Percentiles rank a stretch among this genome's conserved stretches.
Evolutionary conservation across 2,329 filamentous ascomycete genomes (phyloP).

Genomic region (Venturia nashicola): DNA sequence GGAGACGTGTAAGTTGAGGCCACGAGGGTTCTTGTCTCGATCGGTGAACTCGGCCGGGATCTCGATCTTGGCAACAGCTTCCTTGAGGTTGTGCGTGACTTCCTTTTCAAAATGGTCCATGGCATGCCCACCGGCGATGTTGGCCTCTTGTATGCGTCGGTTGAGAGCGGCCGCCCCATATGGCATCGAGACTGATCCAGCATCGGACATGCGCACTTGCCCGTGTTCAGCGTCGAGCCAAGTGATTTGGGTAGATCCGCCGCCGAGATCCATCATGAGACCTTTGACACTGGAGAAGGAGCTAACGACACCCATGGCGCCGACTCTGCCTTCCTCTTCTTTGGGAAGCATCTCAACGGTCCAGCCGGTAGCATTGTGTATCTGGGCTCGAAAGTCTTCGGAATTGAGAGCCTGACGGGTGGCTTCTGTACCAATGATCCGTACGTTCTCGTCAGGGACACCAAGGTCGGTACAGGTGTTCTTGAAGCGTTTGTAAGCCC

Average conservation of each 20-base stretch:
- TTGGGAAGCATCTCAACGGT: conserved; percentile 62
- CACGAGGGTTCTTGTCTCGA: conserved; percentile 30
- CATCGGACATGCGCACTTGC: conserved; percentile 36
- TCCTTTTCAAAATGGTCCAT: conserved; percentile 23
- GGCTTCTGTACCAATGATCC: conserved; percentile 77
- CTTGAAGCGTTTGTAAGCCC: conserved; percentile 58
- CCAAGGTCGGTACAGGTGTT: conserved; percentile 56
- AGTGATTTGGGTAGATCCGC: conserved; percentile 58
- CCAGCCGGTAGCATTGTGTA: conserved; percentile 53
- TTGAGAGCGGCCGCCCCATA: conserved; percentile 58
- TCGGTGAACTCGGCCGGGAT: conserved; percentile 42
- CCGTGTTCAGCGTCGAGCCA: conserved; percentile 47
- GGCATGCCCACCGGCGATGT: conserved; percentile 19
- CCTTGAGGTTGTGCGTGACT: conserved; percentile 45
- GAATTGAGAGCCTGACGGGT: conserved; percentile 72
- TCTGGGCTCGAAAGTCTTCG: conserved; percentile 51
- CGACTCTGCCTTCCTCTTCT: conserved; percentile 69
- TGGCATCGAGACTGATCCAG: conserved; percentile 52
- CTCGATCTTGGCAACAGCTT: conserved; percentile 45
- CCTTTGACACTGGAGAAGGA: conserved; percentile 59
- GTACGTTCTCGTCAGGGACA: conserved; percentile 53
- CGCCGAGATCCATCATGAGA: conserved; percentile 77
- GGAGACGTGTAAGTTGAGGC: conserved; percentile 68
- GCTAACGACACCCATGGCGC: conserved; percentile 72
- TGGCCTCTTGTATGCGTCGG: conserved; percentile 37